Percentiles rank a stretch among this genome's conserved stretches.
These are phyloP conservation scores for Rhodocollybia butyracea DNA, from an alignment of 768 basidiomycete genomes.

Conservation along the genomic window DNA sequence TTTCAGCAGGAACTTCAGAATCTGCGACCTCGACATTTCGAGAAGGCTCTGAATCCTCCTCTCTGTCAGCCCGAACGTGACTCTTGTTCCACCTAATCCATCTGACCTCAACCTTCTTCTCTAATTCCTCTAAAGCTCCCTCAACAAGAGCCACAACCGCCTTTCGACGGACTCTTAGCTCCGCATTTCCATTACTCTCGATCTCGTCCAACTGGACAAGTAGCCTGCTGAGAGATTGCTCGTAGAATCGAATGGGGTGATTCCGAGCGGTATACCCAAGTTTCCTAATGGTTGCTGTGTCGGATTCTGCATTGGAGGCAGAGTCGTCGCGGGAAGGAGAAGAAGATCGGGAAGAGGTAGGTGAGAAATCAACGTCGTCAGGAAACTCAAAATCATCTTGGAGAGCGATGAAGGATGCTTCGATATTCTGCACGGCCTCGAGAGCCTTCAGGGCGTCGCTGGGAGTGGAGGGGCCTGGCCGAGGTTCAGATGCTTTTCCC, in stretches of 20 bases:
- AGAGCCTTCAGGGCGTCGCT: slow-evolving; percentile 28
- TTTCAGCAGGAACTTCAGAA: no score
- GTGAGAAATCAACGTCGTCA: slow-evolving; percentile 38
- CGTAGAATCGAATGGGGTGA: slow-evolving; percentile 58
- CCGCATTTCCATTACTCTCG: slow-evolving; percentile 55
- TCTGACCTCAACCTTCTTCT: slow-evolving; percentile 42
- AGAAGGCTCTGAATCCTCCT: background rate
- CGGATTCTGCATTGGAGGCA: slow-evolving; percentile 9
- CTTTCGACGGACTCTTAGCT: slow-evolving; percentile 49
- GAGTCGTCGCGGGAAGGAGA: slow-evolving; percentile 16
- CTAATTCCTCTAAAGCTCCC: slow-evolving; percentile 50
- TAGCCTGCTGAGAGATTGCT: slow-evolving; percentile 55
- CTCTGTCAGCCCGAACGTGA: background rate
- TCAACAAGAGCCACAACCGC: slow-evolving; percentile 54
- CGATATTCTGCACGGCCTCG: slow-evolving; percentile 37
- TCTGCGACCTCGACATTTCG: no score
- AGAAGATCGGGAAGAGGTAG: slow-evolving; percentile 29
- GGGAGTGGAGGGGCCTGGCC: background rate
- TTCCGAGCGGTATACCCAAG: slow-evolving; percentile 60
- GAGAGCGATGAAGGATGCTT: slow-evolving; percentile 36
- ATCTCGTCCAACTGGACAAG: slow-evolving; percentile 57
- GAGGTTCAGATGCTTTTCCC: slow-evolving; percentile 21
- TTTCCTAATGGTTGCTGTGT: slow-evolving; percentile 22
- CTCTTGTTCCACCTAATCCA: slow-evolving; percentile 19
- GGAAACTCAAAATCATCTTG: slow-evolving; percentile 38